phyloP scores from a whole-genome alignment of 257 asterid species.

The Rubia yunnanensis region DNA sequence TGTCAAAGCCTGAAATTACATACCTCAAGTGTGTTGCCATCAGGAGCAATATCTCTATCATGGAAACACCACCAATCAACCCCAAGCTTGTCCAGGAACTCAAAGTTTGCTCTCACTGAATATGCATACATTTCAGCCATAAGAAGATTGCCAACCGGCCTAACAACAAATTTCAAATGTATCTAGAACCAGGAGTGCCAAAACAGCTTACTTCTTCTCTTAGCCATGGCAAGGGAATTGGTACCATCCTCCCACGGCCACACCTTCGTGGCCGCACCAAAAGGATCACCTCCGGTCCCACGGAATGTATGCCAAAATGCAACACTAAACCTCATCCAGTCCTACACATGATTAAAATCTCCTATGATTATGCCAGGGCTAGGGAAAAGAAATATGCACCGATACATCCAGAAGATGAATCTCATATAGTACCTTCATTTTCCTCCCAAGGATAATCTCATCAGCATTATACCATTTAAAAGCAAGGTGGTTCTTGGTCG shows the following conservation, averaged over 20 bases:
- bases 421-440: conserved; percentile 66
- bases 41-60: conserved; percentile 93
- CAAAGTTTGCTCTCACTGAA: conserved; percentile 96
- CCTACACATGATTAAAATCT: conserved; percentile 29
- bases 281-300: conserved; percentile 90
- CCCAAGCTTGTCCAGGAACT: conserved; percentile 87
- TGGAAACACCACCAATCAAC: conserved; percentile 92
- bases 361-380: not conserved
- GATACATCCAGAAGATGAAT: not conserved
- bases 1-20: not conserved
- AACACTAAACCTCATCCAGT: conserved; percentile 91
- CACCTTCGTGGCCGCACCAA: conserved; percentile 89
- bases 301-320: conserved; percentile 99
- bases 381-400: not conserved
- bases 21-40: conserved; percentile 87
- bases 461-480: conserved; percentile 91
- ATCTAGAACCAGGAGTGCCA: not conserved
- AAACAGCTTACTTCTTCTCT: conserved; percentile 62
- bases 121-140: conserved; percentile 12
- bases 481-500: conserved; percentile 77
- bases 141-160: not conserved
- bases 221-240: conserved; percentile 87
- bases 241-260: conserved; percentile 99
- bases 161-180: not conserved
- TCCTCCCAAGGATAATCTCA: conserved; percentile 85